Percentiles rank a stretch among this genome's conserved stretches.
Evolutionary conservation across 371 early-diverging fungal species (phyloP).

Genomic region (Mortierella sp.): DNA sequence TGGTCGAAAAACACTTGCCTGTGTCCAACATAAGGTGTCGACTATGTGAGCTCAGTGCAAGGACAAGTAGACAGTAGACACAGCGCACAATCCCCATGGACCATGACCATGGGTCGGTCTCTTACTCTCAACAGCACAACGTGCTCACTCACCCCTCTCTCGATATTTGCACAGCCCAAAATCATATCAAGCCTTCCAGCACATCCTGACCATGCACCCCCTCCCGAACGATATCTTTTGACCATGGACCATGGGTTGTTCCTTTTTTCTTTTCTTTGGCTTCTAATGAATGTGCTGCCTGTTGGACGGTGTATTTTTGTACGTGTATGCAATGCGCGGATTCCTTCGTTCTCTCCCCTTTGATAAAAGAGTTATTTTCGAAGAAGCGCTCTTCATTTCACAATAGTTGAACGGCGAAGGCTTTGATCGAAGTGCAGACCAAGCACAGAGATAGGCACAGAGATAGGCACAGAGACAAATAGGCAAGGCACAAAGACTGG

Average conservation of each 20-base stretch:
- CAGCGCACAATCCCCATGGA: neutral
- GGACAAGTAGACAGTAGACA: too few species aligned
- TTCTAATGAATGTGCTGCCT: neutral
- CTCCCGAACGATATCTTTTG: neutral
- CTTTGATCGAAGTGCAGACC: neutral
- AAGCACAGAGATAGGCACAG: neutral
- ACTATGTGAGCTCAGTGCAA: too few species aligned
- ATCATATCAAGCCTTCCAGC: too few species aligned
- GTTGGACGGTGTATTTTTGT: neutral
- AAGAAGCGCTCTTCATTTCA: neutral
- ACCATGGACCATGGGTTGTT: neutral
- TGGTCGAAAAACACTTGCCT: too few species aligned
- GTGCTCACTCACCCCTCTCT: neutral
- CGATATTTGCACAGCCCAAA: neutral
- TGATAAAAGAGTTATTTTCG: constrained; percentile 7
- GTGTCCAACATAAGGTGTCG: too few species aligned
- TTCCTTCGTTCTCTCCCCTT: neutral
- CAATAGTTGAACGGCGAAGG: neutral
- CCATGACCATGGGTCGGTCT: neutral
- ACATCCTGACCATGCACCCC: neutral
- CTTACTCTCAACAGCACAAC: neutral
- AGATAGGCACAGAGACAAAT: neutral
- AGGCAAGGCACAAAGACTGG: neutral
- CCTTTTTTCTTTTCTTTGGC: neutral
- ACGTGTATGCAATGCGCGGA: constrained; percentile 1